Conservation (phyloP, 345 rosid genomes). For the Conringia planisiliqua region DNA sequence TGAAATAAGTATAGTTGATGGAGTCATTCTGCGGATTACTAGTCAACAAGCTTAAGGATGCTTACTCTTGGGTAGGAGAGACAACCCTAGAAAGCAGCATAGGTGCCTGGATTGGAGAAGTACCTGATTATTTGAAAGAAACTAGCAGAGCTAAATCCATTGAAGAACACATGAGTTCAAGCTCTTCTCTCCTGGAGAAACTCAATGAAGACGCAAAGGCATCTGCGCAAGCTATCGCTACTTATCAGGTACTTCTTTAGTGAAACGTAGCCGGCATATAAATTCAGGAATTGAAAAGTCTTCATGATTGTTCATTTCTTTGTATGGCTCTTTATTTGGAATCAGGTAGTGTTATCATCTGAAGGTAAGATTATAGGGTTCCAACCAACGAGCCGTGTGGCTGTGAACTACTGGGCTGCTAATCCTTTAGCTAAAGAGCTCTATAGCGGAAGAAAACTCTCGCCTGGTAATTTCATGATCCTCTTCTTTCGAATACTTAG, state of each 20-base stretch:
- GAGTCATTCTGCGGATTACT: constrained; percentile 43
- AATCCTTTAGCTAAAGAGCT: constrained; percentile 78
- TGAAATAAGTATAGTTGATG: constrained; percentile 38
- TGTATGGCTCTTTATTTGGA: neutral
- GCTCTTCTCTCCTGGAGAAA: constrained; percentile 39
- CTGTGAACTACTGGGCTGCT: constrained; percentile 69
- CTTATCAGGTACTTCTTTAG: constrained; percentile 56
- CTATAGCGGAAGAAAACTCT: constrained; percentile 51
- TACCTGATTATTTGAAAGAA: constrained; percentile 56
- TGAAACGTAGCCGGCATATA: neutral
- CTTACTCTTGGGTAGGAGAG: constrained; percentile 58
- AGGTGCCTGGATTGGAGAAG: constrained; percentile 67
- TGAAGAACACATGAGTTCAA: constrained; percentile 31
- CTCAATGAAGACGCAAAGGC: constrained; percentile 45
- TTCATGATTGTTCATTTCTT: neutral
- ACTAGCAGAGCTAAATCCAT: constrained; percentile 31
- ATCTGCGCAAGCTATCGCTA: constrained; percentile 62
- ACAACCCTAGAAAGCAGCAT: constrained; percentile 36
- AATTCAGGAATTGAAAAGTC: neutral
- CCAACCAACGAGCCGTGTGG: constrained; percentile 71
- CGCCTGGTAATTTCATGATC: constrained; percentile 50
- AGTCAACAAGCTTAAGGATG: constrained; percentile 61
- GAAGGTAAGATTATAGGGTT: constrained; percentile 73
- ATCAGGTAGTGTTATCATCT: constrained; percentile 59
- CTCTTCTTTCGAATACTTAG: neutral